These are phyloP conservation scores for Yarrowia osloensis DNA, from an alignment of 805 yeast species.

Conservation along the genomic window DNA sequence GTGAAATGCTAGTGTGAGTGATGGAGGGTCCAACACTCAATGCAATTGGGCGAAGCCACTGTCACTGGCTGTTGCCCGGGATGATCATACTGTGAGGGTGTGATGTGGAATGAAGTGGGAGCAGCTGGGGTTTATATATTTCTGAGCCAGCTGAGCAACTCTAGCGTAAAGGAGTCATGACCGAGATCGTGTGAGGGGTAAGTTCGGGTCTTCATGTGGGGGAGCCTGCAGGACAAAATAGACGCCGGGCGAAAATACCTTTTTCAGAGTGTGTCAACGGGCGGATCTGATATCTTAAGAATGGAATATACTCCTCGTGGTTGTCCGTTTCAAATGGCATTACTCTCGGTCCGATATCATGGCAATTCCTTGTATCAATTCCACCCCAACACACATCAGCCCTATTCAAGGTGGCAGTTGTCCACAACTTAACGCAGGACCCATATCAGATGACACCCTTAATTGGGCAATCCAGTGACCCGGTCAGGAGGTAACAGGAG, in stretches of 20 bases:
- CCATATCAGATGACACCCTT: background rate
- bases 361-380: too few species aligned
- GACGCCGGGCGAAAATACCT: background rate
- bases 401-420: too few species aligned
- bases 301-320: background rate
- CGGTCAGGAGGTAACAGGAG: too few species aligned
- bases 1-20: background rate
- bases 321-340: too few species aligned
- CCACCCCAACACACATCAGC: too few species aligned
- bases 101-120: background rate
- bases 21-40: background rate
- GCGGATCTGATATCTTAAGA: background rate
- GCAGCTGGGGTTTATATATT: background rate
- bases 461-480: background rate
- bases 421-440: background rate
- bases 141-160: background rate
- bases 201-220: background rate
- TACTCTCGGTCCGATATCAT: too few species aligned
- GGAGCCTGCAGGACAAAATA: background rate
- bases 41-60: background rate
- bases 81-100: constrained; percentile 7
- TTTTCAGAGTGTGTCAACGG: background rate
- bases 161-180: background rate
- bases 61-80: constrained; percentile 1
- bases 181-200: background rate